Conservation (phyloP, 164 flowering plant species). For the Tinospora cordifolia region DNA sequence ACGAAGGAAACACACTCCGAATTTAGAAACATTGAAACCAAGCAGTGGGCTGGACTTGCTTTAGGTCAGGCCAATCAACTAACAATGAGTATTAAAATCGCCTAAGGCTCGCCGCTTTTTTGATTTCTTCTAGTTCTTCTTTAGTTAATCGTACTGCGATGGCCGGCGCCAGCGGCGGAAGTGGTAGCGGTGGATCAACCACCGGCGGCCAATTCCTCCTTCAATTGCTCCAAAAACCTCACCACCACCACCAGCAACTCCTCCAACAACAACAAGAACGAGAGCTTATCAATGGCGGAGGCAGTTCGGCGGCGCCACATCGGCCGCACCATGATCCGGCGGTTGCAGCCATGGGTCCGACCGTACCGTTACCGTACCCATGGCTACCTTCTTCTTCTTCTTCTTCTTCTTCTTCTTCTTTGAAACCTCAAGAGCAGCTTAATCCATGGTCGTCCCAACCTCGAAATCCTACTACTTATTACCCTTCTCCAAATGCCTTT, state of each 20-base stretch:
- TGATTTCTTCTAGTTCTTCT: neutral
- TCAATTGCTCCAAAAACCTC: slow-evolving; percentile 49
- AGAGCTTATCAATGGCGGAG: slow-evolving; percentile 3
- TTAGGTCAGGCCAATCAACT: too few species aligned
- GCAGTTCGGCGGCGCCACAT: neutral
- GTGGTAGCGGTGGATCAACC: slow-evolving; percentile 12
- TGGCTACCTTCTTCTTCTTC: too few species aligned
- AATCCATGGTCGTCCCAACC: slow-evolving; percentile 30
- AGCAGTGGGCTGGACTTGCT: too few species aligned
- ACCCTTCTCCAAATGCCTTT: slow-evolving; percentile 22
- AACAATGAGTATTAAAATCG: too few species aligned
- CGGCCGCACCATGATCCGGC: slow-evolving; percentile 52
- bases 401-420: slow-evolving; percentile 13
- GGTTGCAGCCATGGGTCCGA: slow-evolving; percentile 71
- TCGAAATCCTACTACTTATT: slow-evolving; percentile 11
- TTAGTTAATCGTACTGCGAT: neutral
- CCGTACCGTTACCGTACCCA: slow-evolving; percentile 22
- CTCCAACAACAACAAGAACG: slow-evolving; percentile 4
- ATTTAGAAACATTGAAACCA: too few species aligned
- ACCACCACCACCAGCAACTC: slow-evolving; percentile 17
- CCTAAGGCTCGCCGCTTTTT: too few species aligned
- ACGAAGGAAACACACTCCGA: too few species aligned
- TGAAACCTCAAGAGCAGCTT: neutral
- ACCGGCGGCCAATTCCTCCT: slow-evolving; percentile 75
- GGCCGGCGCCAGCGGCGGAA: neutral